phyloP scores from a whole-genome alignment of 1,139 yeast genomes.

The Geotrichum carabidarum region DNA sequence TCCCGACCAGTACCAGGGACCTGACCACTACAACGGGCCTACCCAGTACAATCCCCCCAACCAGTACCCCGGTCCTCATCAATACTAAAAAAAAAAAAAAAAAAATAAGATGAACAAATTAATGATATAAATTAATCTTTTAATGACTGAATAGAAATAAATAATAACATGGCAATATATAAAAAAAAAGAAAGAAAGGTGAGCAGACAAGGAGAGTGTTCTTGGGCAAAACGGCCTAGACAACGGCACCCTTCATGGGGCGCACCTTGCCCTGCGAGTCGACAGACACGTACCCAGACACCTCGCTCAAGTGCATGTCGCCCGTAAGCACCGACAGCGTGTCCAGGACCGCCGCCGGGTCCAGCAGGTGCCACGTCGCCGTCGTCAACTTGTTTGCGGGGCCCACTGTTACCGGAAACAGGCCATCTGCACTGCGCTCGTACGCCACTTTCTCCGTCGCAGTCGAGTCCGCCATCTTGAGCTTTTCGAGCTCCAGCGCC shows the following conservation, averaged over 20 bases:
- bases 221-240: too few species aligned
- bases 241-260: neutral
- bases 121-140: neutral
- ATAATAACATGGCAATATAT: neutral
- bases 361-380: constrained; percentile 83
- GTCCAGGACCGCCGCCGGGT: constrained; percentile 80
- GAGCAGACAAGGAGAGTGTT: too few species aligned
- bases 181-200: neutral
- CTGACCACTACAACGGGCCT: too few species aligned
- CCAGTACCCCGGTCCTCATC: too few species aligned
- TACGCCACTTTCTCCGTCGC: constrained; percentile 20
- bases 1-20: too few species aligned
- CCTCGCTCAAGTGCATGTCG: constrained; percentile 46
- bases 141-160: neutral
- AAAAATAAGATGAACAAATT: neutral
- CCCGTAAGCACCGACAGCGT: constrained; percentile 78
- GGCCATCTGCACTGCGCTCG: constrained; percentile 34
- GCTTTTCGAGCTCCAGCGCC: constrained; percentile 2
- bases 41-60: too few species aligned
- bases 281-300: constrained; percentile 12
- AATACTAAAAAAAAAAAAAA: neutral
- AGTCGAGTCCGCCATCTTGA: constrained; percentile 10
- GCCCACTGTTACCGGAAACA: constrained; percentile 90
- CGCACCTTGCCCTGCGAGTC: constrained; percentile 13
- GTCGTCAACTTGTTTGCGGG: constrained; percentile 86